Conservation (phyloP, 2,329 filamentous ascomycete species). For the Alternaria longipes region DNA sequence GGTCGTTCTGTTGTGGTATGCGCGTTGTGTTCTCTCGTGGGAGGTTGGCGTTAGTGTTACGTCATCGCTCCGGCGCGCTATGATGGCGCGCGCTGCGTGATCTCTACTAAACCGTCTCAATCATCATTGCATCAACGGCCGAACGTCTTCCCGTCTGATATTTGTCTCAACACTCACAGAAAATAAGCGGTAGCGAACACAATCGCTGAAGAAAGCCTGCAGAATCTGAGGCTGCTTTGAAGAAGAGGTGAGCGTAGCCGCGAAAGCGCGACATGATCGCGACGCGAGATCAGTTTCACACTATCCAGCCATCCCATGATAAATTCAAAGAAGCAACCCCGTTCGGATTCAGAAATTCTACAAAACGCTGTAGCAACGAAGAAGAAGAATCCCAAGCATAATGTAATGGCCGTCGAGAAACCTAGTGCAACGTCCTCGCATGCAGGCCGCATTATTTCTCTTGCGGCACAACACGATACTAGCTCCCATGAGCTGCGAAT, state of each 20-base stretch:
- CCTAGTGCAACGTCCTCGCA: no score
- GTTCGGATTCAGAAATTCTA: not conserved
- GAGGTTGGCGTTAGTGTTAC: not conserved
- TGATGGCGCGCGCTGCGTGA: not conserved
- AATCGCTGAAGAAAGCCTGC: not conserved
- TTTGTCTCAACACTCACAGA: not conserved
- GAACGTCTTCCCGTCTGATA: not conserved
- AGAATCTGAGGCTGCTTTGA: not conserved
- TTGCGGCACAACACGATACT: not conserved
- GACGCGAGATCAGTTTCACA: not conserved
- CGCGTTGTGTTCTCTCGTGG: not conserved
- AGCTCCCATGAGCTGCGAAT: not conserved
- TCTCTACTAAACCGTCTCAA: not conserved
- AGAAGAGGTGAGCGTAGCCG: not conserved
- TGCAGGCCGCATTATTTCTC: not conserved
- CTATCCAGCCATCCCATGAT: not conserved
- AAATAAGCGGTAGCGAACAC: not conserved
- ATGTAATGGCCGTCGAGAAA: not conserved
- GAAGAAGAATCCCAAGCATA: not conserved
- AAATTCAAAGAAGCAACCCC: no score
- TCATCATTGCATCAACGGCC: not conserved
- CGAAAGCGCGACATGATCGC: not conserved
- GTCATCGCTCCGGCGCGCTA: conserved; percentile 6
- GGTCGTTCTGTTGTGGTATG: not conserved
- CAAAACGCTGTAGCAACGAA: not conserved